These are phyloP conservation scores for Ustilago xerochloae DNA, from an alignment of 1,284 basidiomycete species.

Conservation along the genomic window DNA sequence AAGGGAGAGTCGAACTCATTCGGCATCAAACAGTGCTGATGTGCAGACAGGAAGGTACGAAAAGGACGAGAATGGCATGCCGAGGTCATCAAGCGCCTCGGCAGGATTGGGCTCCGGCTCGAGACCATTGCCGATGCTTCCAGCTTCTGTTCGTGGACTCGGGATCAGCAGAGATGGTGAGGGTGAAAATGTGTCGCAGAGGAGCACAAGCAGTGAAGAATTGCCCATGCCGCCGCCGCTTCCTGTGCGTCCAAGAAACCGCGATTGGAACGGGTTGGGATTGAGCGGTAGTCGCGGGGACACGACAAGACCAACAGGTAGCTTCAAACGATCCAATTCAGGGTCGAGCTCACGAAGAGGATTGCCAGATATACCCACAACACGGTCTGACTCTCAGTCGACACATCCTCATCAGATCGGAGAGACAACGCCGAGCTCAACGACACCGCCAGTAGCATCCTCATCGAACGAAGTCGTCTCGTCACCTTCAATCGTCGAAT, in stretches of 20 bases:
- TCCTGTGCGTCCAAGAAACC: slow-evolving; percentile 18
- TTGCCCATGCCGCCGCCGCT: slow-evolving; percentile 32
- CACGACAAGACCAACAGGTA: too few species aligned
- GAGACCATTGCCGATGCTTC: slow-evolving; percentile 19
- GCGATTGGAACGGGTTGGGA: slow-evolving; percentile 9
- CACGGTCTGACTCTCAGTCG: neutral
- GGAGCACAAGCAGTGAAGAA: neutral
- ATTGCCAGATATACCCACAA: neutral
- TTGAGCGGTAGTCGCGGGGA: neutral
- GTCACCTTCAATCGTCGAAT: neutral
- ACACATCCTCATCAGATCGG: neutral
- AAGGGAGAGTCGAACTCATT: too few species aligned
- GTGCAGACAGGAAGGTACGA: neutral
- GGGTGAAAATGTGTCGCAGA: neutral
- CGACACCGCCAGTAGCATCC: neutral
- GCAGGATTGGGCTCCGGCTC: neutral
- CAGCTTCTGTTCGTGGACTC: slow-evolving; percentile 15
- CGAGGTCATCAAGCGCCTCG: neutral
- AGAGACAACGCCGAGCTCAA: too few species aligned
- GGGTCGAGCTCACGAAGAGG: neutral
- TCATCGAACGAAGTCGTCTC: neutral
- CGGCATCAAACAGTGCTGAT: slow-evolving; percentile 15
- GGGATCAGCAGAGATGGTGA: slow-evolving; percentile 5
- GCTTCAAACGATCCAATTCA: too few species aligned
- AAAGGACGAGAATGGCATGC: neutral